Evolutionary conservation across 2,329 filamentous ascomycete species (phyloP).

Genomic region (Sporothrix luriei): DNA sequence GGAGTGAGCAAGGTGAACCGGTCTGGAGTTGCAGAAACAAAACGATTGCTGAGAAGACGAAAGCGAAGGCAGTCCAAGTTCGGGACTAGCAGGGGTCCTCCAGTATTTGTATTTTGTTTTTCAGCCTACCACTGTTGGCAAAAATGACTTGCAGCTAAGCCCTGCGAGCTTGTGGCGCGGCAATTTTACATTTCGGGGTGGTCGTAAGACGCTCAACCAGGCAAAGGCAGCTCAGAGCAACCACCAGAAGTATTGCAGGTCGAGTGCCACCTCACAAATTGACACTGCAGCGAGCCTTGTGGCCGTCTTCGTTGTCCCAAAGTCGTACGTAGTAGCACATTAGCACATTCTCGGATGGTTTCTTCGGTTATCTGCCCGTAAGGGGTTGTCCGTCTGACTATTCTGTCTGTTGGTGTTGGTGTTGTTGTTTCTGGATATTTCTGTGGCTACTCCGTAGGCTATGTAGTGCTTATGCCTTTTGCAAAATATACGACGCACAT

Average conservation of each 20-base stretch:
- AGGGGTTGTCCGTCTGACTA: constrained; percentile 1
- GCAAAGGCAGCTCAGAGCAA: background rate
- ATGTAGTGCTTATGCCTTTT: background rate
- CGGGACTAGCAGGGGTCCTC: background rate
- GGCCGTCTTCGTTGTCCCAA: too few species aligned
- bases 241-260: background rate
- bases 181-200: background rate
- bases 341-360: background rate
- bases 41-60: background rate
- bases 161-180: constrained; percentile 18
- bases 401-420: too few species aligned
- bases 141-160: constrained; percentile 16
- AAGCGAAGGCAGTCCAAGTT: constrained; percentile 12
- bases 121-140: background rate
- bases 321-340: too few species aligned
- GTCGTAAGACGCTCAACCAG: background rate
- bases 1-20: background rate
- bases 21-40: background rate
- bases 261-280: background rate
- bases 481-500: too few species aligned
- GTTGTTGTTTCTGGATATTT: too few species aligned
- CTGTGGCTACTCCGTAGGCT: constrained; percentile 2
- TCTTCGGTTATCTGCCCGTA: background rate
- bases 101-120: background rate
- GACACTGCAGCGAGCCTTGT: background rate